Evolutionary conservation across 83 land plant genomes (phyloP).

Genomic region (Picea abies): DNA sequence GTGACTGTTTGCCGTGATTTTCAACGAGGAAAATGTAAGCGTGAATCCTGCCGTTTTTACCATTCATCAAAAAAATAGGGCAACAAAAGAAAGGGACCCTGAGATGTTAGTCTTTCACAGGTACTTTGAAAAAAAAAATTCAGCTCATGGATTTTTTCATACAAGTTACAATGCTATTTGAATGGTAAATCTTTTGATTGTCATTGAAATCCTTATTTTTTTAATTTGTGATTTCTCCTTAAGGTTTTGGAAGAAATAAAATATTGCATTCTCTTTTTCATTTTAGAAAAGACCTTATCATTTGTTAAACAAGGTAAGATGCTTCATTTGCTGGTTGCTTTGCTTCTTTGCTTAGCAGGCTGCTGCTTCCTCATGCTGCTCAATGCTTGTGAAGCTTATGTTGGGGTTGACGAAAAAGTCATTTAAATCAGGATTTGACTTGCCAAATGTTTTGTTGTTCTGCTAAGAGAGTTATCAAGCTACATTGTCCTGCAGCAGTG

Average conservation of each 20-base stretch:
- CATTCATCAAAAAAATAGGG: slow-evolving; percentile 14
- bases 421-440: not conserved
- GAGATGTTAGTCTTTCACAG: not conserved
- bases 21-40: slow-evolving; percentile 23
- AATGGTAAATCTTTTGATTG: not conserved
- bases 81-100: not conserved
- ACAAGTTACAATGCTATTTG: not conserved
- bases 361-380: slow-evolving; percentile 1
- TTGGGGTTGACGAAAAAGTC: slow-evolving; percentile 2
- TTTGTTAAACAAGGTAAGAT: not conserved
- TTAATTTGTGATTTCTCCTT: not conserved
- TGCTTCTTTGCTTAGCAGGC: slow-evolving; percentile 11
- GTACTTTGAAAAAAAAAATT: not conserved
- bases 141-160: not conserved
- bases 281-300: not conserved
- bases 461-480: not conserved
- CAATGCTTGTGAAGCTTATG: not conserved
- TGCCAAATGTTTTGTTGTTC: not conserved
- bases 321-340: slow-evolving; percentile 7
- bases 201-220: not conserved
- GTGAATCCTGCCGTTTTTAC: slow-evolving; percentile 19
- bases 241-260: not conserved
- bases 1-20: slow-evolving; percentile 21
- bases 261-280: not conserved
- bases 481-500: slow-evolving; percentile 2